Evolutionary conservation across 208 protist species (phyloP), one percentile per base, ranked within the genome.

Genomic region (Trypanosoma platydactyli): DNA sequence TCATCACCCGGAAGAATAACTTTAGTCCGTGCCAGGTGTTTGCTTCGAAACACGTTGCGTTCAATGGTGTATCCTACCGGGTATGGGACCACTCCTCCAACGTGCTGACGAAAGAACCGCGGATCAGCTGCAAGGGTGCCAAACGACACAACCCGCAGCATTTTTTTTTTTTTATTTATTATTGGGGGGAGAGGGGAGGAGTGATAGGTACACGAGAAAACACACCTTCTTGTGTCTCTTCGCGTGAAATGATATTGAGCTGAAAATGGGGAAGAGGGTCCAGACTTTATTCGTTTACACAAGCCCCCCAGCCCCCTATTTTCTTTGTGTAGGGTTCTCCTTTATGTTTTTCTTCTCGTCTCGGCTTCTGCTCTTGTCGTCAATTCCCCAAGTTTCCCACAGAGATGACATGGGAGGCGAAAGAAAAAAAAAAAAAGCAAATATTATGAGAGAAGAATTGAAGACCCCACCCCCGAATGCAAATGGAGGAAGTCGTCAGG

Each of bases 11-110:
- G 69, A 30, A 75, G 29, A 13, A 68, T 6, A 1, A 75, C 38
- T 7, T 59, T 62, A 15, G 45, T 45, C 16, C 44, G 51, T 3
- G 22, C 25, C 11, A 3, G 52, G n/a, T 20, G 29, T 11, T 35
- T 41, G 24, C 18, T 56, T 18, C 64, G 33, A 61, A 91, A 89
- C n/a, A 91, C 76, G 46, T 71, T 53, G 6, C 82, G 77, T 53
- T 90, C 73, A 24, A 94, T 52, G 15, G 56, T 71, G 68, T 85
- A 94, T 54, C 77, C 77, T 13, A 80, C 56, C 0, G 88, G 79
- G n/a, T 79, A 77, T 13, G 80, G 56, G 24, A 56, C 57, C 11
- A 41, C 16, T 29, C 52, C 60, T 29, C 51, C 11, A 11, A 18
- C 38, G 20, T 61, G 22, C 42, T 63, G 33, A 1, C 49, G 38